A percentile compares a stretch with the other conserved stretches of the same genome.
phyloP scores from a whole-genome alignment of 116 monocot species.

The Papilionanthe hybrid region DNA sequence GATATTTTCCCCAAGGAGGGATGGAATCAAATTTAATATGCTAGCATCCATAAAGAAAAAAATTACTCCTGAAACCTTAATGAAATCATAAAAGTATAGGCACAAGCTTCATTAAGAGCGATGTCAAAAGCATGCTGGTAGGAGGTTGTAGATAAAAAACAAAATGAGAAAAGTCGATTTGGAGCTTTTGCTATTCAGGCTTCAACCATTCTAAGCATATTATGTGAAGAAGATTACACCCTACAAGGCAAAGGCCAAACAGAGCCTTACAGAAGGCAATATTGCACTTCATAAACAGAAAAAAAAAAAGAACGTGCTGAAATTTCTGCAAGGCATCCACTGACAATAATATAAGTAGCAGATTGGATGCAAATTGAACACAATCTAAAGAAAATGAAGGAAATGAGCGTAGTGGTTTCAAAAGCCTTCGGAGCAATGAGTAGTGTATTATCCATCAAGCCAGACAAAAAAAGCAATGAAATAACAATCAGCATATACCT shows the following conservation, averaged over 20 bases:
- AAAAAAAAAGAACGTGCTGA: neutral
- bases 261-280: neutral
- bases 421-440: neutral
- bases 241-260: neutral
- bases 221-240: neutral
- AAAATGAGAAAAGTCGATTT: neutral
- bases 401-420: neutral
- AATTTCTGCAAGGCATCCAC: neutral
- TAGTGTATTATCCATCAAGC: neutral
- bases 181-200: neutral
- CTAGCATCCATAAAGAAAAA: too few relatives aligned
- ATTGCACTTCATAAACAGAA: neutral
- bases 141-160: neutral
- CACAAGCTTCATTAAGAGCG: neutral
- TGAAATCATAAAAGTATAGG: neutral
- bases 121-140: neutral
- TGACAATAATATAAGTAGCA: neutral
- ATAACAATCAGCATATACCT: neutral
- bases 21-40: too few relatives aligned
- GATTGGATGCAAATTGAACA: neutral
- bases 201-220: neutral
- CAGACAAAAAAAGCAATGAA: neutral
- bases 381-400: neutral
- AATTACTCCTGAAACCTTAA: neutral
- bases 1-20: too few relatives aligned